Base-by-base conservation (phyloP, 495 filamentous ascomycete genomes). In the Pseudoneurospora amorphoporcata region DNA sequence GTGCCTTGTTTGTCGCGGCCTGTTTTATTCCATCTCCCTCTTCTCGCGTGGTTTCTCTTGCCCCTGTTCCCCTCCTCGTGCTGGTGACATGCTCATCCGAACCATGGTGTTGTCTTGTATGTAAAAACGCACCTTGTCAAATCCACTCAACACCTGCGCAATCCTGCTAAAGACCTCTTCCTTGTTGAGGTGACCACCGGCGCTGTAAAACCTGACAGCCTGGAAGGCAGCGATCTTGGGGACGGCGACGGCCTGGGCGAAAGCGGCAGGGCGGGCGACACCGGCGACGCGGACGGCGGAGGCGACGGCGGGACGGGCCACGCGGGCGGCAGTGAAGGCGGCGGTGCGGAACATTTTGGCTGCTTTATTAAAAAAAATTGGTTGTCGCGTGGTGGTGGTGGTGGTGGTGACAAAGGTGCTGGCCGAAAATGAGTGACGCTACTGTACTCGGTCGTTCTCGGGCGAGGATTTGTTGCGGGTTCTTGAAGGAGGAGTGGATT, bases 131-230 rank as follows among this genome's bases (percentile, higher is more conserved):
- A 97, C 95, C 91, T 99, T 99, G 86, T 99, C 95, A 84, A 98
- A 99, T 81, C 92, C 93, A 81, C 91, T 91, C 82, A 99, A 83
- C 72, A 99, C 87, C 84, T 92, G 90, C 83, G 97, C 88, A 87
- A 99, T 98, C 78, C 95, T 90, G 69, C 92, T 92, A 83, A 97
- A 91, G 72, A 98, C 91, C 82, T 98, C 94, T 10, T 88, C 84
- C 87, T 93, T 92, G 72, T 87, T 84, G 58, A 98, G 85, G 58
- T 89, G 90, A 72, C 90, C 89, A 65, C 87, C 88, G 61, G 95
- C 92, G 68, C 94, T 94, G 86, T 99, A 99, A 84, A 88, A 90
- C 80, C 95, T 87, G 77, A 92, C 83, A 72, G 86, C 86, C 80
- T 88, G 87, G 80, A 87, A 85, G 73, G 82, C 84, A 72, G 82